These are phyloP conservation scores for Solanum appendiculatum DNA, from an alignment of 257 asterid species.

Conservation along the genomic window DNA sequence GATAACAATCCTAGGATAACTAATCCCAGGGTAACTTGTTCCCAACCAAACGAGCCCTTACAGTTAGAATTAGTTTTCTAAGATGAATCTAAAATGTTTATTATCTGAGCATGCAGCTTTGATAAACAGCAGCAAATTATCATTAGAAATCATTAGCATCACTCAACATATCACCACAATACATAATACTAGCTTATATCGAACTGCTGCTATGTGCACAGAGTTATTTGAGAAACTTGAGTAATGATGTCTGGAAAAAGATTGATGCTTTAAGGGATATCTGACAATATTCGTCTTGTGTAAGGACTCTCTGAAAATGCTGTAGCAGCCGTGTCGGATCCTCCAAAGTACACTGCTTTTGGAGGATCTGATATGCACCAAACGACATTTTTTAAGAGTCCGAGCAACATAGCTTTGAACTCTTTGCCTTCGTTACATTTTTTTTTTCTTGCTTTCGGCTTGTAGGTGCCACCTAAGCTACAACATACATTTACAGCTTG, in stretches of 20 bases:
- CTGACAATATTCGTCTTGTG: background rate
- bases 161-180: background rate
- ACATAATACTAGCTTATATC: background rate
- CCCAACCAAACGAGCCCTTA: background rate
- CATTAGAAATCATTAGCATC: background rate
- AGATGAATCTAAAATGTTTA: background rate
- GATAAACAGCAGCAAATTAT: background rate
- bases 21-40: too few relatives aligned
- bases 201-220: background rate
- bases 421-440: background rate
- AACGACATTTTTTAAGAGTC: background rate
- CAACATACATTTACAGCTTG: slow-evolving; percentile 38
- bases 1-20: too few relatives aligned
- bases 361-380: background rate
- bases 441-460: background rate
- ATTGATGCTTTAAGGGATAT: background rate
- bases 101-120: background rate
- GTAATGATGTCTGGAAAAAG: background rate
- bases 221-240: background rate
- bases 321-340: background rate
- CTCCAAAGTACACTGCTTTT: background rate
- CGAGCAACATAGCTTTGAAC: background rate
- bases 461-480: slow-evolving; percentile 56
- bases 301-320: background rate
- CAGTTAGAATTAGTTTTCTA: background rate